Evolutionary conservation across 2,329 filamentous ascomycete species (phyloP).

Genomic region (Kalmusia sp.): DNA sequence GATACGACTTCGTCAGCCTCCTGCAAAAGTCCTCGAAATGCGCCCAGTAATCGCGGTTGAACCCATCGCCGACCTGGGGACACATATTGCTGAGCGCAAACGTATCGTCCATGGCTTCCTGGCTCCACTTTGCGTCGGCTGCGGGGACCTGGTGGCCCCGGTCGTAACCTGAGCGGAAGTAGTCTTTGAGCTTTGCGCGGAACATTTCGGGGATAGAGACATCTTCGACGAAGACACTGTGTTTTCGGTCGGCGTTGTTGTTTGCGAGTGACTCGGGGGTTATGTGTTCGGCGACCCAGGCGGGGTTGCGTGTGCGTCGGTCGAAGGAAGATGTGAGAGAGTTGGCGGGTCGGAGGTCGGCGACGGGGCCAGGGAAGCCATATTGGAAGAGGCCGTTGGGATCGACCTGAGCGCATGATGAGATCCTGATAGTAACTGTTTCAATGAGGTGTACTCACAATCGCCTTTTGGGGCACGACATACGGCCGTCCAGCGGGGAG

Average conservation of each 20-base stretch:
- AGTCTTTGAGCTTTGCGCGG: slow-evolving; percentile 89
- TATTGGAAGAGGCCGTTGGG: slow-evolving; percentile 61
- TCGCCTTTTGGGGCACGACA: not conserved
- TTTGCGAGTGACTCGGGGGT: slow-evolving; percentile 81
- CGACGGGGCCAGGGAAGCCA: slow-evolving; percentile 87
- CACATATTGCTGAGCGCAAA: slow-evolving; percentile 97
- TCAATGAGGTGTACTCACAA: not conserved
- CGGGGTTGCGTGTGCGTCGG: slow-evolving; percentile 86
- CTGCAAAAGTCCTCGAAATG: slow-evolving; percentile 98
- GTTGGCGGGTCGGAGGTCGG: slow-evolving; percentile 78
- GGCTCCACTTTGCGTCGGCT: slow-evolving; percentile 94
- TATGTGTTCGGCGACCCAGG: slow-evolving; percentile 95
- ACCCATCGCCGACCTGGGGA: slow-evolving; percentile 96
- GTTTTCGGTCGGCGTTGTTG: slow-evolving; percentile 80
- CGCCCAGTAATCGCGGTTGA: slow-evolving; percentile 99
- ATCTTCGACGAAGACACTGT: slow-evolving; percentile 87
- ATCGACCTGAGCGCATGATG: slow-evolving; percentile 46
- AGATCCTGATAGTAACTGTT: not conserved
- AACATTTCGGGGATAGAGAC: slow-evolving; percentile 80
- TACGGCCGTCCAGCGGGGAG: slow-evolving; percentile 24
- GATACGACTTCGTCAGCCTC: slow-evolving; percentile 79
- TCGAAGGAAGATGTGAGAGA: slow-evolving; percentile 89
- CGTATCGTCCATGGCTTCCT: slow-evolving; percentile 92
- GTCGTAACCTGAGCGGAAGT: slow-evolving; percentile 93
- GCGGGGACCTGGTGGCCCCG: slow-evolving; percentile 96